These are phyloP conservation scores for Solanum pimpinellifolium DNA, from an alignment of 257 asterid species.

Conservation along the genomic window DNA sequence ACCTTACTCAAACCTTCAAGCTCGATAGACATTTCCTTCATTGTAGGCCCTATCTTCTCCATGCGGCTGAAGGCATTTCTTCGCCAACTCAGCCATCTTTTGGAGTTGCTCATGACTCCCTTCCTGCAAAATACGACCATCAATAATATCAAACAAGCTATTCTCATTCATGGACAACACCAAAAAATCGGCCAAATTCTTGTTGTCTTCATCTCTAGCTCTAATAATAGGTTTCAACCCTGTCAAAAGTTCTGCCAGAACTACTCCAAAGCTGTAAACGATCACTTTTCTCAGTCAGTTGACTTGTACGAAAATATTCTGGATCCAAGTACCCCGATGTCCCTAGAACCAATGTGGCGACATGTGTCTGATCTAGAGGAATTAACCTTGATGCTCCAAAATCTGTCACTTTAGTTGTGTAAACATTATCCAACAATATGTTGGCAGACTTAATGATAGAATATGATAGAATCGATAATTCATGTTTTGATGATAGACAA, in stretches of 20 bases:
- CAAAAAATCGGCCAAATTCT: neutral
- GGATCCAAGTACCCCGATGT: neutral
- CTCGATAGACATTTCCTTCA: neutral
- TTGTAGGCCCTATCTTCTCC: neutral
- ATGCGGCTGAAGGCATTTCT: neutral
- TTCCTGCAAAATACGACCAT: neutral
- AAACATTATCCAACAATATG: neutral
- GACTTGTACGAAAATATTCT: neutral
- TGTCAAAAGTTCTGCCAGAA: neutral
- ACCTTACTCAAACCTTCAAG: neutral
- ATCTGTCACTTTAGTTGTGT: neutral
- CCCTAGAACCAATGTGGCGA: neutral
- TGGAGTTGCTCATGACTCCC: neutral
- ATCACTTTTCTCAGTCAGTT: neutral
- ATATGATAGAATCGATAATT: too few relatives aligned
- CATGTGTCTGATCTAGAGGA: neutral
- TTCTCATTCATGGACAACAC: neutral
- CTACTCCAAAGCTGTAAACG: neutral
- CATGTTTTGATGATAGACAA: too few relatives aligned
- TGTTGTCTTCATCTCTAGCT: neutral
- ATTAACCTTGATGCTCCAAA: neutral
- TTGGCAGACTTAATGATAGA: neutral
- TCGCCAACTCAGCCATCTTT: neutral
- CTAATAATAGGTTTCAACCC: neutral
- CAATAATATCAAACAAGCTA: neutral